Evolutionary conservation across 2,329 filamentous ascomycete species (phyloP).

Genomic region (Magnaporthiopsis incrustans): DNA sequence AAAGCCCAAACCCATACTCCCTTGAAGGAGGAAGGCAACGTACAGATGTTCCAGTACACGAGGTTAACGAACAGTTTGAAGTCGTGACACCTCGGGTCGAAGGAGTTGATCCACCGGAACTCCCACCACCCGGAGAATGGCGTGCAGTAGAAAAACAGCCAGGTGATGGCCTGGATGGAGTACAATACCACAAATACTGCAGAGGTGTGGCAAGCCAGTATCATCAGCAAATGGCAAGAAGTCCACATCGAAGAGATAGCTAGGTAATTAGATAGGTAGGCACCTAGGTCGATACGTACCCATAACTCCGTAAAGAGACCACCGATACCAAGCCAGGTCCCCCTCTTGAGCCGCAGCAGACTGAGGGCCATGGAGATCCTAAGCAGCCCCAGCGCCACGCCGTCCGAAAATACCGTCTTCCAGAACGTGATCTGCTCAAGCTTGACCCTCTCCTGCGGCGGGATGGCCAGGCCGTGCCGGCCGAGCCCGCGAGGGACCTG

Average conservation of each 20-base stretch:
- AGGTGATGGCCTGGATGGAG: conserved; percentile 15
- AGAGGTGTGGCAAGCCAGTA: background rate
- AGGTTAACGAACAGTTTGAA: conserved; percentile 16
- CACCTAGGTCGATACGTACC: too few species aligned
- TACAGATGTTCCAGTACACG: conserved; percentile 13
- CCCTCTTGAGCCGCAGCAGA: conserved; percentile 15
- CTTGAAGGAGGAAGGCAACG: background rate
- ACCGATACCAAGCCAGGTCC: conserved; percentile 16
- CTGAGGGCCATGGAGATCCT: conserved; percentile 17
- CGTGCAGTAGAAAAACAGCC: conserved; percentile 18
- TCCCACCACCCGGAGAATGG: conserved; percentile 19
- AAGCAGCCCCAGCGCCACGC: conserved; percentile 15
- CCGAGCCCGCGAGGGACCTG: conserved; percentile 17
- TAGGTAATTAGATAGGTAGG: too few species aligned
- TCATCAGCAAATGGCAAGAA: background rate
- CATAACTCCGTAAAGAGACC: conserved; percentile 16
- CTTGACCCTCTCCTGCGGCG: conserved; percentile 10
- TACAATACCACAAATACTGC: conserved; percentile 10
- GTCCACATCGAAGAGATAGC: background rate
- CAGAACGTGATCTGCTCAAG: conserved; percentile 17
- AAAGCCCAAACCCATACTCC: background rate
- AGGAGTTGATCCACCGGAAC: conserved; percentile 18
- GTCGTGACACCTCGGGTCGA: conserved; percentile 14
- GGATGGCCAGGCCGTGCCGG: conserved; percentile 12
- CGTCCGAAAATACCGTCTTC: conserved; percentile 17